Evolutionary conservation across 1,139 yeast genomes (phyloP).

Genomic region (Kluyveromyces marxianus): DNA sequence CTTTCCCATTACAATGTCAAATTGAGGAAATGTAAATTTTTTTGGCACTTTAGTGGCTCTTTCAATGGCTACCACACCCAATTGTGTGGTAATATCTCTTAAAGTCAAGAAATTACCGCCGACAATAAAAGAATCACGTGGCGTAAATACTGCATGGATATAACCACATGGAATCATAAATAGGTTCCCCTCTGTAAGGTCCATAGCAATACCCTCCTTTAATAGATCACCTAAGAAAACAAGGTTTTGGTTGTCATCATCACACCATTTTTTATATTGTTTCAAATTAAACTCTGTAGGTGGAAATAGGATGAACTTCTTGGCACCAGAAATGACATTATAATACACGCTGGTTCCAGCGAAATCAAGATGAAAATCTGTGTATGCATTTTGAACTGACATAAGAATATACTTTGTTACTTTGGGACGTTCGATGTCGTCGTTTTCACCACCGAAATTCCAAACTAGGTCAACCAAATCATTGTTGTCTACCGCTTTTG

Average conservation of each 20-base stretch:
- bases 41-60: conserved; percentile 62
- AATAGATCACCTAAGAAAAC: conserved; percentile 57
- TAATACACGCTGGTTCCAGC: conserved; percentile 92
- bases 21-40: conserved; percentile 71
- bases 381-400: conserved; percentile 75
- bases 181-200: conserved; percentile 61
- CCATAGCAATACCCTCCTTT: conserved; percentile 53
- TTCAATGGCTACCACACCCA: conserved; percentile 57
- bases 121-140: conserved; percentile 69
- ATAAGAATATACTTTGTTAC: conserved; percentile 80
- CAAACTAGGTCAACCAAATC: conserved; percentile 71
- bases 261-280: conserved; percentile 70
- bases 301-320: conserved; percentile 70
- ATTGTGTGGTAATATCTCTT: conserved; percentile 54
- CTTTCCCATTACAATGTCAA: conserved; percentile 47
- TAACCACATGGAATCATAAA: conserved; percentile 86
- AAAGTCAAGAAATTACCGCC: conserved; percentile 82
- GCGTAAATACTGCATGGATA: conserved; percentile 88
- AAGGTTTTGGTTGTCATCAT: conserved; percentile 41
- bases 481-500: conserved; percentile 54
- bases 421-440: conserved; percentile 43
- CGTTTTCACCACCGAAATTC: conserved; percentile 26
- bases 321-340: conserved; percentile 65
- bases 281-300: conserved; percentile 59
- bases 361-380: conserved; percentile 88